A percentile compares a stretch with the other conserved stretches of the same genome.
Conservation (phyloP, 352 stramenopile species). For the Globisporangium yorkense region DNA sequence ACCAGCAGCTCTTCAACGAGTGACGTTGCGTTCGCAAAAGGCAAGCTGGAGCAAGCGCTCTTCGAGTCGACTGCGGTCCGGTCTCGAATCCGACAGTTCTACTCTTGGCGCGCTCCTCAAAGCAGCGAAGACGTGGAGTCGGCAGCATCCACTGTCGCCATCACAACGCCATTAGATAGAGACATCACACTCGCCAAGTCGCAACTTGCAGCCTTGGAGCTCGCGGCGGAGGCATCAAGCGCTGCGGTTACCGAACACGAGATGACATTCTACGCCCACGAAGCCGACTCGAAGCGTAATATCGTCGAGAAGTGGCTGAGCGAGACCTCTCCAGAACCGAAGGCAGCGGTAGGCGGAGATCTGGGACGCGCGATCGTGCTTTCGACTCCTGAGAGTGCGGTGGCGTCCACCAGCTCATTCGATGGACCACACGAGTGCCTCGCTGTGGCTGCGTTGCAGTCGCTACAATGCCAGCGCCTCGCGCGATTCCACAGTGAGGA, state of each 20-base stretch:
- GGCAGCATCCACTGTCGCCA: not conserved
- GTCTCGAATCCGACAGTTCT: constrained; percentile 1
- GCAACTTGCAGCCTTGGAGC: constrained; percentile 26
- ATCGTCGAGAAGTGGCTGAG: constrained; percentile 73
- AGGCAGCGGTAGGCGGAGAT: constrained; percentile 13
- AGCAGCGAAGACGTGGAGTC: not conserved
- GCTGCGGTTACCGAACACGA: constrained; percentile 32
- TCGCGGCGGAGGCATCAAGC: constrained; percentile 24
- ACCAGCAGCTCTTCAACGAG: not conserved
- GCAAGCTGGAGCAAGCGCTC: constrained; percentile 5
- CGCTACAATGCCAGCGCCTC: constrained; percentile 38
- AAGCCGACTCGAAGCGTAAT: constrained; percentile 33
- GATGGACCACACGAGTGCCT: constrained; percentile 14
- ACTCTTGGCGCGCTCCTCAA: not conserved
- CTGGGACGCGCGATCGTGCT: constrained; percentile 27
- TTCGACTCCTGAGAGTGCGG: constrained; percentile 18
- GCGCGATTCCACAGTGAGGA: constrained; percentile 29
- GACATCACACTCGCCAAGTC: constrained; percentile 34
- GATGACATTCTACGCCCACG: constrained; percentile 65
- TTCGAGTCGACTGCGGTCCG: not conserved
- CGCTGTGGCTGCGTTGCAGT: constrained; percentile 21
- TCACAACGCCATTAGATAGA: constrained; percentile 15
- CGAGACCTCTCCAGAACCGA: constrained; percentile 23
- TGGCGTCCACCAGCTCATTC: constrained; percentile 3
- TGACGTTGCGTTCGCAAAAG: not conserved